Base-by-base conservation (phyloP, 2,329 filamentous ascomycete genomes). In the Curvularia eragrostidis region DNA sequence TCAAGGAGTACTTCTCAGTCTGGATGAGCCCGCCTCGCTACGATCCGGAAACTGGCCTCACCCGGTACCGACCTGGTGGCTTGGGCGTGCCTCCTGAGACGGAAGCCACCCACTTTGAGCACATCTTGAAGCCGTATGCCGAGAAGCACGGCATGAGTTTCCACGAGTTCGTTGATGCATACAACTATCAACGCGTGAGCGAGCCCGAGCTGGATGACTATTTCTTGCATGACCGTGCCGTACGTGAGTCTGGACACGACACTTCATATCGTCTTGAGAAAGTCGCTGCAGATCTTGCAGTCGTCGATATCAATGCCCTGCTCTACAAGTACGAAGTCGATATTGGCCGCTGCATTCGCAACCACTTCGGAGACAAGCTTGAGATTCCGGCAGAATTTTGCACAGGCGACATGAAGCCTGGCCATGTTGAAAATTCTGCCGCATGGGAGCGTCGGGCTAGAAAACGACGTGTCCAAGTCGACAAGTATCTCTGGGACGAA, bases 281-380 rank as follows among this genome's bases (percentile, higher is more conserved):
- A 46, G 85, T 96, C 23, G 73, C 73, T 38, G 95, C 91, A 10
- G 87, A 97, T 73, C 82, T 98, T 24, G 95, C 93, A 10, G 97
- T 93, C 0, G 91, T 98, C 58, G 95, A 99, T 72, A 84, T 98
- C 54, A 98, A 99, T 80, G 95, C 93, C 26, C 83, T 97, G 28
- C 82, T 99, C 26, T 99, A 95, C 85, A 98, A 98, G 79, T 98
- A 98, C 73, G 95, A 99, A 79, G 89, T 89, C 28, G 95, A 99
- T 71, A 97, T 99, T 74, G 89, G 91, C 2, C 87, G 90, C 60
- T 90, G 88, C 8, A 97, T 99, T 68, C 90, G 91, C 54, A 90
- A 84, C 48, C 84, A 92, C 66, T 98, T 98, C 77, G 85, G 86
- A 54, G 94, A 98, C 77, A 89, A 85, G 66, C 84, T 99, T 4